A percentile compares a stretch with the other conserved stretches of the same genome.
Evolutionary conservation across 2,329 filamentous ascomycete species (phyloP).

Genomic region (Pseudodiploospora longispora): DNA sequence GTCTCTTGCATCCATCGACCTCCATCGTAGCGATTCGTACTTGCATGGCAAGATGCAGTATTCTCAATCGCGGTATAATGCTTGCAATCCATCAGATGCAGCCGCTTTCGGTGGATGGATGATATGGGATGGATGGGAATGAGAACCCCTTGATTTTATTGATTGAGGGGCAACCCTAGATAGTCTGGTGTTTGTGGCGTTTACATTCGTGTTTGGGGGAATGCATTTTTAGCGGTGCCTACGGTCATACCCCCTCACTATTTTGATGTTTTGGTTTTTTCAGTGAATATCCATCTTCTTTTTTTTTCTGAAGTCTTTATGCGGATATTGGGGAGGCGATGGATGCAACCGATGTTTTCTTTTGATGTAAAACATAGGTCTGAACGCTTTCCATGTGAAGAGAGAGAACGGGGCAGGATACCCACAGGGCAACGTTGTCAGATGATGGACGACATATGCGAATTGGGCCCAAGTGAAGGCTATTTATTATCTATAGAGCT

Average conservation of each 20-base stretch:
- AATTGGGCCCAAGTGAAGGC: too few species aligned
- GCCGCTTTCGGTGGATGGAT: conserved; percentile 27
- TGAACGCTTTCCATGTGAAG: too few species aligned
- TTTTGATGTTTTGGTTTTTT: not conserved
- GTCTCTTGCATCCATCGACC: conserved; percentile 9
- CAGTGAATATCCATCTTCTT: not conserved
- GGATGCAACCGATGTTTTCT: too few species aligned
- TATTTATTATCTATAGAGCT: too few species aligned
- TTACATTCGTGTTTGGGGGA: not conserved
- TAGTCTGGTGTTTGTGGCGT: not conserved
- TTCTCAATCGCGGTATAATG: conserved; percentile 21
- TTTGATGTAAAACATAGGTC: too few species aligned
- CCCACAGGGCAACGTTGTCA: too few species aligned
- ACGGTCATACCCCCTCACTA: conserved; percentile 1
- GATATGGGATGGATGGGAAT: conserved; percentile 34
- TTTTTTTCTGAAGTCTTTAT: not conserved
- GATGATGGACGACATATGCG: too few species aligned
- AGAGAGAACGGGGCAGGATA: too few species aligned
- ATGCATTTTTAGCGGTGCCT: not conserved
- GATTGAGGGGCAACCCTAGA: not conserved
- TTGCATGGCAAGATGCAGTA: conserved; percentile 19
- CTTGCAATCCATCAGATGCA: conserved; percentile 17
- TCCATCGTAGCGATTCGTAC: conserved; percentile 19
- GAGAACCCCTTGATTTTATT: not conserved
- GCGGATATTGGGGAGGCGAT: too few species aligned